phyloP scores from a whole-genome alignment of 2,329 filamentous ascomycete species.

The Neocatenulostroma microsporum region DNA sequence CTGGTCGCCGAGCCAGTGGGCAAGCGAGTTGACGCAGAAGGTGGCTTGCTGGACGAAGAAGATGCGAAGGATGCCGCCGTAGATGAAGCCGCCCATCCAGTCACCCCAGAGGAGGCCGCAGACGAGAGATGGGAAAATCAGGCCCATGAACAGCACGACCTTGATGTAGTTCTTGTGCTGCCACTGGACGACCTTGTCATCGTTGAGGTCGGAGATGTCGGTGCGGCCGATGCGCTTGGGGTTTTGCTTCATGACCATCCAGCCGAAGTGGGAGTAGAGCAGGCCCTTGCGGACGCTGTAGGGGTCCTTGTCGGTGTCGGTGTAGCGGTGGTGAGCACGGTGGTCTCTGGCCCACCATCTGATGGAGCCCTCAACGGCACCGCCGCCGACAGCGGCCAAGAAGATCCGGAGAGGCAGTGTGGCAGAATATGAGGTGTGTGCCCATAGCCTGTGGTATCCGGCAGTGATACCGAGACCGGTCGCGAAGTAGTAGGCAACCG shows the following conservation, averaged over 20 bases:
- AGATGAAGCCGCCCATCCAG: conserved; percentile 74
- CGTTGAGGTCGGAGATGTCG: conserved; percentile 81
- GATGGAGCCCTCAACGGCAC: conserved; percentile 77
- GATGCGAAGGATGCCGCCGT: conserved; percentile 75
- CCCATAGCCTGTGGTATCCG: conserved; percentile 76
- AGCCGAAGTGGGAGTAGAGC: conserved; percentile 74
- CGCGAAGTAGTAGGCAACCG: conserved; percentile 74
- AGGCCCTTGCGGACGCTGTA: conserved; percentile 87
- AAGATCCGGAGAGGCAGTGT: conserved; percentile 69
- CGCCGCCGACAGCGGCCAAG: conserved; percentile 71
- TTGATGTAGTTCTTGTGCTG: conserved; percentile 83
- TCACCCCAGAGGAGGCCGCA: conserved; percentile 74
- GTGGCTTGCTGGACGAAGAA: conserved; percentile 89
- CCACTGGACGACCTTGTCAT: conserved; percentile 77
- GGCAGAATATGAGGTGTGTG: conserved; percentile 76
- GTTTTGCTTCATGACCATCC: conserved; percentile 93
- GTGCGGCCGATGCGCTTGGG: conserved; percentile 80
- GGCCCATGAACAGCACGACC: conserved; percentile 67
- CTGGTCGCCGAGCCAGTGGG: conserved; percentile 86
- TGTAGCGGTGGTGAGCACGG: conserved; percentile 83
- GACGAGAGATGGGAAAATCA: conserved; percentile 67
- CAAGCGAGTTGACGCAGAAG: conserved; percentile 86
- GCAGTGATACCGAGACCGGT: conserved; percentile 44
- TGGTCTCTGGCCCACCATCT: conserved; percentile 86
- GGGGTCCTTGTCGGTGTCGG: conserved; percentile 85